Evolutionary conservation across 768 basidiomycete species (phyloP).

Genomic region (Nidula microcarpa): DNA sequence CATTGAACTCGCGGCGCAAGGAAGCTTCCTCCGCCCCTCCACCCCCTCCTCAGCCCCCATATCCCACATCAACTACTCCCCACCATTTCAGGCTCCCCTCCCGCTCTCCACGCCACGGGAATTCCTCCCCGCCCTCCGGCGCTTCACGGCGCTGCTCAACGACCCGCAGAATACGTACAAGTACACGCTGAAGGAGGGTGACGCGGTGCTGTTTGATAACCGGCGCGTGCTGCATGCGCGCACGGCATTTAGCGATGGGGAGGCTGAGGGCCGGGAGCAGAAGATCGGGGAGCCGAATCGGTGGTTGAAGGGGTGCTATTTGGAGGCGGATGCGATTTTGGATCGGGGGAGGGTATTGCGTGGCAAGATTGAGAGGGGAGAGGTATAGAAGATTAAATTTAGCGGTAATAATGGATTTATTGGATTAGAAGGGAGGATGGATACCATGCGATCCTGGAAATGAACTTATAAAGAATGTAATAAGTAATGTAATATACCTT

Average conservation of each 20-base stretch:
- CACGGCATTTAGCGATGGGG: constrained; percentile 59
- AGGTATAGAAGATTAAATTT: background rate
- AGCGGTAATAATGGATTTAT: background rate
- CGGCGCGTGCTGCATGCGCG: constrained; percentile 85
- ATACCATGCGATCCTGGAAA: too few relatives aligned
- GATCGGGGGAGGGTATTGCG: constrained; percentile 57
- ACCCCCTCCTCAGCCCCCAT: constrained; percentile 28
- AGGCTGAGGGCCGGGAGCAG: constrained; percentile 19
- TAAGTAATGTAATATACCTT: background rate
- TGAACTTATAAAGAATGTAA: too few relatives aligned
- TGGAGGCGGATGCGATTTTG: constrained; percentile 63
- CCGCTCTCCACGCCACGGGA: constrained; percentile 44
- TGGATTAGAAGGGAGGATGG: background rate
- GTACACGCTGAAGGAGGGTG: constrained; percentile 76
- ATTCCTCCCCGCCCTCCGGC: constrained; percentile 61
- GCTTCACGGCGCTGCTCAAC: constrained; percentile 60
- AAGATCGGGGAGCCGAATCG: constrained; percentile 54
- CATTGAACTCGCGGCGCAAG: constrained; percentile 51
- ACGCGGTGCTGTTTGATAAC: constrained; percentile 91
- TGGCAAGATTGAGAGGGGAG: constrained; percentile 18
- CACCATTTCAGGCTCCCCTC: constrained; percentile 90
- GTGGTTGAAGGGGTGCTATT: constrained; percentile 90
- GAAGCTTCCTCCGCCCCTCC: constrained; percentile 5
- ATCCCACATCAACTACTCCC: constrained; percentile 82
- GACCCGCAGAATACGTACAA: constrained; percentile 46